A percentile compares a stretch with the other conserved stretches of the same genome.
Evolutionary conservation across 1,139 yeast genomes (phyloP).

Genomic region (Nadsonia starkeyi-henricii): DNA sequence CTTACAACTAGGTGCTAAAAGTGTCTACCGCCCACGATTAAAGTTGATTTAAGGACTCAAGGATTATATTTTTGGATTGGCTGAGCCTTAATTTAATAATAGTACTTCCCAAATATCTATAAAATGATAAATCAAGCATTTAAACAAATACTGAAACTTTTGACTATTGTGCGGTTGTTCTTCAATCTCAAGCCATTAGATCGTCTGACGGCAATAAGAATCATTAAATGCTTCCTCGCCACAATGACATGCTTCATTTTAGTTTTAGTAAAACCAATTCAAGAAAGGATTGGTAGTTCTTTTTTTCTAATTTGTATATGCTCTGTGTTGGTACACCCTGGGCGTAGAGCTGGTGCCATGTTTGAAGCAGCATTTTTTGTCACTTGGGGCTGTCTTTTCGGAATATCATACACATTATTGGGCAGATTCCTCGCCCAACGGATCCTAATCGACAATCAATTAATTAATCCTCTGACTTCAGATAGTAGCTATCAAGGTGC

Average conservation of each 20-base stretch:
- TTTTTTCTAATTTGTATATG: not conserved
- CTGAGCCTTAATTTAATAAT: too few relatives aligned
- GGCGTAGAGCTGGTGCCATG: not conserved
- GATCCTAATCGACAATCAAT: not conserved
- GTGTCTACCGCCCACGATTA: too few relatives aligned
- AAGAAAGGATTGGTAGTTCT: not conserved
- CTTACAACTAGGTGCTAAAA: too few relatives aligned
- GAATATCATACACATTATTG: not conserved
- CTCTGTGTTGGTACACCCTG: not conserved
- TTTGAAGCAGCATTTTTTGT: not conserved
- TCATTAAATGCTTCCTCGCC: not conserved
- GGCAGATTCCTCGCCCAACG: not conserved
- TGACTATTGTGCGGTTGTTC: not conserved
- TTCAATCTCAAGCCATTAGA: not conserved
- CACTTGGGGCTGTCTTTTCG: not conserved
- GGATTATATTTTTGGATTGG: too few relatives aligned
- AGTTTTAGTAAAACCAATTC: not conserved
- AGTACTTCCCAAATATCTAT: too few relatives aligned
- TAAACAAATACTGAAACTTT: too few relatives aligned
- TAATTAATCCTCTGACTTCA: not conserved
- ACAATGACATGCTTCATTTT: not conserved
- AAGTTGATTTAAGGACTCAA: too few relatives aligned
- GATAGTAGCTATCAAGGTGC: slow-evolving; percentile 24
- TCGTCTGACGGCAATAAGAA: not conserved
- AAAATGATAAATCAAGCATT: too few relatives aligned